These are phyloP conservation scores for Umbelopsis isabellina DNA, from an alignment of 192 early-diverging fungal species.

Conservation along the genomic window DNA sequence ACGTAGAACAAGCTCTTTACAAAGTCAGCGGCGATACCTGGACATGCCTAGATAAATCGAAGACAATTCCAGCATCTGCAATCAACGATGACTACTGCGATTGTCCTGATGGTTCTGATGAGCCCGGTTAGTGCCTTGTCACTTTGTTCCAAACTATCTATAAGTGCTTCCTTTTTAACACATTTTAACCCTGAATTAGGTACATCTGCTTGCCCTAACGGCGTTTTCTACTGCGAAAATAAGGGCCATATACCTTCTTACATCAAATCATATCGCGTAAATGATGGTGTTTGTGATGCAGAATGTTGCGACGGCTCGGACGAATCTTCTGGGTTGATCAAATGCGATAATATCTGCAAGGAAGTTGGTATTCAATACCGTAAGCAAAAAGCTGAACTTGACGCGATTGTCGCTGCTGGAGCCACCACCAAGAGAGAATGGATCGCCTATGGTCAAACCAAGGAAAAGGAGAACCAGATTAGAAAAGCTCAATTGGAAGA, in stretches of 20 bases:
- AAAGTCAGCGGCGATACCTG: slow-evolving; percentile 45
- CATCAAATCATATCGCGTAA: slow-evolving; percentile 76
- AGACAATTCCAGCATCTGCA: slow-evolving; percentile 64
- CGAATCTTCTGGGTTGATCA: slow-evolving; percentile 64
- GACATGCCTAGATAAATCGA: slow-evolving; percentile 76
- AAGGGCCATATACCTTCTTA: slow-evolving; percentile 66
- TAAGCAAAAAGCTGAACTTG: slow-evolving; percentile 35
- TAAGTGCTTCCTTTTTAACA: not conserved
- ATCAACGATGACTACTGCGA: slow-evolving; percentile 99
- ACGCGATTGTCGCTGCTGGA: slow-evolving; percentile 21
- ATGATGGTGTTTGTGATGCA: slow-evolving; percentile 94
- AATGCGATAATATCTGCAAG: slow-evolving; percentile 80
- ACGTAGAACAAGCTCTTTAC: slow-evolving; percentile 13
- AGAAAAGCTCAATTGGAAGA: slow-evolving; percentile 32
- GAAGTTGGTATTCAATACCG: slow-evolving; percentile 57
- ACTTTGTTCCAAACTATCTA: not conserved
- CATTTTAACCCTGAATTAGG: slow-evolving; percentile 48
- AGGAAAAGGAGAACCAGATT: slow-evolving; percentile 12
- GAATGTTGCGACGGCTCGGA: slow-evolving; percentile 97
- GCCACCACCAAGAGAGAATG: slow-evolving; percentile 23
- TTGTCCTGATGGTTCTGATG: slow-evolving; percentile 92
- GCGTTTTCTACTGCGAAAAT: slow-evolving; percentile 84
- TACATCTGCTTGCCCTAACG: slow-evolving; percentile 88
- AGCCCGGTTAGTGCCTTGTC: slow-evolving; percentile 67
- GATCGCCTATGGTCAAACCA: slow-evolving; percentile 25